Percentiles rank a stretch among this genome's conserved stretches.
These are phyloP conservation scores for Diplosphaera chodatii DNA, from an alignment of 139 green algal genomes.

Conservation along the genomic window DNA sequence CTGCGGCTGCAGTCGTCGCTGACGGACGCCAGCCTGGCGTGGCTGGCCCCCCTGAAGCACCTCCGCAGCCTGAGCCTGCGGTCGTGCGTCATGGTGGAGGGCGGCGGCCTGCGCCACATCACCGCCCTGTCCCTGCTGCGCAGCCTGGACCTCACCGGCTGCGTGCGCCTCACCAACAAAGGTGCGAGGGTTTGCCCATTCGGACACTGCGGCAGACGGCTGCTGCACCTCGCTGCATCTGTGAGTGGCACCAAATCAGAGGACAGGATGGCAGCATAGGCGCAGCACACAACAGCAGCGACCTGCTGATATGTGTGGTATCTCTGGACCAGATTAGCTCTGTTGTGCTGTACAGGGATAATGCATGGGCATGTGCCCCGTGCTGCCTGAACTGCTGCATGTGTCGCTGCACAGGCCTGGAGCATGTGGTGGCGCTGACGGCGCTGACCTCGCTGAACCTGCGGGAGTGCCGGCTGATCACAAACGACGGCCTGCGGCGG, in stretches of 20 bases:
- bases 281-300: too few species aligned
- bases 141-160: background rate
- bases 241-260: too few species aligned
- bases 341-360: too few species aligned
- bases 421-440: background rate
- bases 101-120: background rate
- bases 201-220: too few species aligned
- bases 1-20: constrained; percentile 10
- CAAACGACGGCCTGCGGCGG: background rate
- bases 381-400: background rate
- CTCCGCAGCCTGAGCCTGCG: background rate
- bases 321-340: too few species aligned
- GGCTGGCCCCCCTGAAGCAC: constrained; percentile 4
- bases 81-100: background rate
- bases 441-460: background rate
- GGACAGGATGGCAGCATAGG: too few species aligned
- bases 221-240: too few species aligned
- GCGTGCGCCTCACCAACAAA: background rate
- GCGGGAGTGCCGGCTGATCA: background rate
- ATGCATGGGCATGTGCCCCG: too few species aligned
- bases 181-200: background rate
- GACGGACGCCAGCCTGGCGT: background rate
- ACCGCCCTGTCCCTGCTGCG: background rate
- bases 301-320: too few species aligned
- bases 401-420: background rate